Base-by-base conservation (phyloP, 306 rosid genomes). In the Malus fusca region DNA sequence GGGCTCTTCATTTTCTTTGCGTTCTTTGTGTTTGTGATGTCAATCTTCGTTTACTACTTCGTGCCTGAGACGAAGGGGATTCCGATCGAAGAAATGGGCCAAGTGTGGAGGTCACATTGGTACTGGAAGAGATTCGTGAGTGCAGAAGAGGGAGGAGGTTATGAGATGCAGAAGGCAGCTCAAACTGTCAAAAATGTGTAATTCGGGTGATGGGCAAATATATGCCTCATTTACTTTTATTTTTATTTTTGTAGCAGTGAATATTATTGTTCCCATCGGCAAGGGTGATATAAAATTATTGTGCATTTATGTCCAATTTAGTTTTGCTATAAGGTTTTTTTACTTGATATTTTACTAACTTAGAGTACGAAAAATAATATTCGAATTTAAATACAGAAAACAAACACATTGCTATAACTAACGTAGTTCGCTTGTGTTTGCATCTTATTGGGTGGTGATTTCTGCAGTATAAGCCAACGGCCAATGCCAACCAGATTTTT, bases 21-120 rank as follows among this genome's bases (percentile, higher is more conserved):
- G 3, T 89, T 88, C 86, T 95, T 92, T 23, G 98, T 95, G 13
- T 4, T 81, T 1, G 51, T 92, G 8, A 95, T 95, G 98, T 66
- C 96, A 2, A 0, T 84, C 35, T 92, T 85, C 15, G 8, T 95
- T 2, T 89, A 21, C 85, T 82, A 53, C 74, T 83, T 90, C 74
- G 60, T 95, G 75, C 98, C 98, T 0, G 98, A 95, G 80, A 95
- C 99, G 0, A 95, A 92, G 76, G 90, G 92, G 12, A 90, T 95
- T 8, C 99, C 99, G 2, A 95, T 95, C 33, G 99, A 95, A 73
- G 99, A 95, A 76, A 95, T 92, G 99, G 63, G 73, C 3, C 74
- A 40, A 31, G 90, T 92, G 11, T 95, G 98, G 97, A 89, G 69
- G 87, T 30, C 73, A n/a, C 98, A 95, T 43, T 85, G 91, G 81